Evolutionary conservation across 768 basidiomycete species (phyloP), one percentile per base, ranked within the genome.

Genomic region (Cantharellus anzutake): DNA sequence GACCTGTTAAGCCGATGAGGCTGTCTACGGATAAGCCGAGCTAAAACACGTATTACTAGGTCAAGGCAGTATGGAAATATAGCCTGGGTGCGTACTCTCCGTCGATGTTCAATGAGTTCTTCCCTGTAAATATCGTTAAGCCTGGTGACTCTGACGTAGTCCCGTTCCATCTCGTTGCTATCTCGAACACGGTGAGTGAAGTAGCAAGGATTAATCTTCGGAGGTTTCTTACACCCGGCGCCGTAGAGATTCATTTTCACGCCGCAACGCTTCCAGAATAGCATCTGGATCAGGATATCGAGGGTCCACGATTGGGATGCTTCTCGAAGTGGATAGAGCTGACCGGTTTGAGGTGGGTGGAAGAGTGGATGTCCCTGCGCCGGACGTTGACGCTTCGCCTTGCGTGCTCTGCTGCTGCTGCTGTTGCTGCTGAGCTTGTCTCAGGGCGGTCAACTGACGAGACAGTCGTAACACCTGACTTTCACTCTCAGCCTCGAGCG

Each of bases 121-220:
- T 88, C 87, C 39, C 86, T 75, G 66, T 90, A 91, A 3, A 87
- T 77, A 65, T 90, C 87, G 63, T 89, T 90, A 67, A 87, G 70
- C 63, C 86, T 71, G 56, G 80, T 74, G 55, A 88, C 76, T 40
- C 83, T 78, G 61, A 86, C 77, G 66, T 82, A 89, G 64, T 86
- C 84, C 62, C 83, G 70, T 70, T 91, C 88, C 3, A 82, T 84
- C 56, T 83, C 83, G 5, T 80, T 80, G 14, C 64, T 64, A 60
- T 20, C 35, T 16, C 35, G 58, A 59, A 29, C 20, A 29, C 7
- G 53, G 37, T 11, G 53, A 34, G 34, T 14, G 34, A 35, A 7
- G 53, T 41, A 11, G 11, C 7, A 50, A 34, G 38, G 48, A 4
- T 7, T 16, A 29, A 38, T 7, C 20, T 16, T 20, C 38, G 39